A percentile compares a stretch with the other conserved stretches of the same genome.
phyloP scores from a whole-genome alignment of 148 eudicot species.

The Linanthus parryae region DNA sequence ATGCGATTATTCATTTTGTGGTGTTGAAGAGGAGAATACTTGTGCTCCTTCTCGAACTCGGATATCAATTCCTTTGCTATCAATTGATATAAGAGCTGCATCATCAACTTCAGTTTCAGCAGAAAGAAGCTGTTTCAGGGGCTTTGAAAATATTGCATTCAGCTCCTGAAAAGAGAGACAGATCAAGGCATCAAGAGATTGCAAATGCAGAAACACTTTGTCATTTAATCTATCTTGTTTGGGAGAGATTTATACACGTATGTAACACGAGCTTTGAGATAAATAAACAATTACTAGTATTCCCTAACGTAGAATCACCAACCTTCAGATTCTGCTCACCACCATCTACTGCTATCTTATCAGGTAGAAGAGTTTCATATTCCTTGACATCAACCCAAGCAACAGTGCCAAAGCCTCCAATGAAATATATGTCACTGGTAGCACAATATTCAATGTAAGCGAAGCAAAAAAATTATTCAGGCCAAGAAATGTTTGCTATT shows the following conservation, averaged over 20 bases:
- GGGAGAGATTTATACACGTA: too few relatives aligned
- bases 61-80: conserved; percentile 89
- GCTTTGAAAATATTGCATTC: conserved; percentile 86
- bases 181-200: background rate
- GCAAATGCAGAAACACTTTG: too few relatives aligned
- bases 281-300: background rate
- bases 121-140: conserved; percentile 74
- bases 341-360: conserved; percentile 89
- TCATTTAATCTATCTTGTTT: too few relatives aligned
- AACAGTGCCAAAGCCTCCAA: conserved; percentile 99
- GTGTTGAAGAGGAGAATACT: conserved; percentile 28
- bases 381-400: conserved; percentile 98
- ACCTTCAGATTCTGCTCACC: conserved; percentile 97
- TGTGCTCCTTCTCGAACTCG: conserved; percentile 98
- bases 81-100: conserved; percentile 92
- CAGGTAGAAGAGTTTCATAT: conserved; percentile 75
- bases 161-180: conserved; percentile 54
- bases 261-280: background rate
- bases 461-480: background rate
- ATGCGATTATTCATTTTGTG: background rate
- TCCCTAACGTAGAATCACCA: background rate
- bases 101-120: conserved; percentile 83
- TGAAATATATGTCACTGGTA: conserved; percentile 90
- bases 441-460: conserved; percentile 7
- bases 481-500: conserved; percentile 2